Evolutionary conservation across 139 green algal species (phyloP).

Genomic region (Coelastrella sp.): DNA sequence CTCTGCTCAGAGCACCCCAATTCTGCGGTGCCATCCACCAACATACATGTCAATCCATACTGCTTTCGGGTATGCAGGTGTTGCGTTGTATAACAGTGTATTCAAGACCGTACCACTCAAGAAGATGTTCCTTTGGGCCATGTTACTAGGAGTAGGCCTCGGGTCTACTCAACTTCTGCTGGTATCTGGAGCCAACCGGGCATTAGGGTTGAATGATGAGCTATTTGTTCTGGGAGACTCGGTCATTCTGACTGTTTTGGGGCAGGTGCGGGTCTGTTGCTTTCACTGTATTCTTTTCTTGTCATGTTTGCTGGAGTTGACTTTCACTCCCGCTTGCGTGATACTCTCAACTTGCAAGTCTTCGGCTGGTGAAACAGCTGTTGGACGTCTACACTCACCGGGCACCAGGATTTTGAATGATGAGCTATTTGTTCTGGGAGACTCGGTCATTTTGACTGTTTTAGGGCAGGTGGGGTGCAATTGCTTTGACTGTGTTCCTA

Average conservation of each 20-base stretch:
- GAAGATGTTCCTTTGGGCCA: conserved; percentile 68
- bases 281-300: neutral
- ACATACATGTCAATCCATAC: no score
- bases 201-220: conserved; percentile 83
- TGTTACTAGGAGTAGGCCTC: conserved; percentile 81
- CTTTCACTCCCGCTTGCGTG: no score
- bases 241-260: conserved; percentile 94
- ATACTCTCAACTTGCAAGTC: no score
- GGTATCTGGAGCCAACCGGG: conserved; percentile 71
- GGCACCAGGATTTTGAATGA: conserved; percentile 79
- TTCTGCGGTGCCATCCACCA: no score
- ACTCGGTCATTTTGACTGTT: conserved; percentile 94
- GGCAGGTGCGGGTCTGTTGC: conserved; percentile 60
- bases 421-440: conserved; percentile 94
- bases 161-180: conserved; percentile 90
- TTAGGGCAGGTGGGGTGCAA: conserved; percentile 79
- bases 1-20: no score
- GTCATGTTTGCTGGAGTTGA: no score
- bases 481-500: neutral
- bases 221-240: conserved; percentile 95
- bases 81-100: conserved; percentile 64
- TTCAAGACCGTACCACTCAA: conserved; percentile 62
- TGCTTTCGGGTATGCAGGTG: conserved; percentile 4
- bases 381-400: no score
- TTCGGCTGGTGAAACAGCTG: no score